phyloP scores from a whole-genome alignment of 176 grass and related monocot genomes.

The Elymus sibiricus region DNA sequence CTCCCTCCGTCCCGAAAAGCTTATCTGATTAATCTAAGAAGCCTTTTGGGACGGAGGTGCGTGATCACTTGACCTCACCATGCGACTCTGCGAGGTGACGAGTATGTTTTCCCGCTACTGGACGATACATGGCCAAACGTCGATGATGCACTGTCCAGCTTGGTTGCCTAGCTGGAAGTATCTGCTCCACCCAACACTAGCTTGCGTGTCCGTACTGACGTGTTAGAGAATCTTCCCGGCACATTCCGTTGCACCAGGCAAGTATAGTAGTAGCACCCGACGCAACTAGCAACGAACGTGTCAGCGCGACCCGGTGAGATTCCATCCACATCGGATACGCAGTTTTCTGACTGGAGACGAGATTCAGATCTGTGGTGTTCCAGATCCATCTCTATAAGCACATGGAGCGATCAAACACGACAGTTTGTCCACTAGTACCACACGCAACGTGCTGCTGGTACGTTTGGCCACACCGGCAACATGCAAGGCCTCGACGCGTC shows the following conservation, averaged over 20 bases:
- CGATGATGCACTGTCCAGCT: background rate
- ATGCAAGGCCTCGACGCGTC: background rate
- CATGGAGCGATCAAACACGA: slow-evolving; percentile 25
- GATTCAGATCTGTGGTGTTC: slow-evolving; percentile 3
- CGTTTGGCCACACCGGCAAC: background rate
- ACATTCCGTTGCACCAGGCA: background rate
- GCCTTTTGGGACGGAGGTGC: too few relatives aligned
- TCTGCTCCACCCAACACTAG: background rate
- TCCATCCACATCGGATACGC: background rate
- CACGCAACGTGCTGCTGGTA: background rate
- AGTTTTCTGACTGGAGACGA: background rate
- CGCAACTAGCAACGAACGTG: background rate
- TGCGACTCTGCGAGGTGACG: too few relatives aligned
- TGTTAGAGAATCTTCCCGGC: background rate
- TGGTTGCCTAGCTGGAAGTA: background rate
- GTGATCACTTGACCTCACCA: background rate
- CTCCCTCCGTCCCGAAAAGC: too few relatives aligned
- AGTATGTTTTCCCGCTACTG: background rate
- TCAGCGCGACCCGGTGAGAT: too few relatives aligned
- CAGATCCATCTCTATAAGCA: slow-evolving; percentile 32
- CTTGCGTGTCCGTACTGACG: background rate
- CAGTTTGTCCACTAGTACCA: background rate
- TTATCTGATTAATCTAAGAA: too few relatives aligned
- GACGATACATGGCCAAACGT: too few relatives aligned
- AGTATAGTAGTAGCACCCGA: too few relatives aligned